Evolutionary conservation across 75 land plant species (phyloP).

Genomic region (Selaginella moellendorffii): DNA sequence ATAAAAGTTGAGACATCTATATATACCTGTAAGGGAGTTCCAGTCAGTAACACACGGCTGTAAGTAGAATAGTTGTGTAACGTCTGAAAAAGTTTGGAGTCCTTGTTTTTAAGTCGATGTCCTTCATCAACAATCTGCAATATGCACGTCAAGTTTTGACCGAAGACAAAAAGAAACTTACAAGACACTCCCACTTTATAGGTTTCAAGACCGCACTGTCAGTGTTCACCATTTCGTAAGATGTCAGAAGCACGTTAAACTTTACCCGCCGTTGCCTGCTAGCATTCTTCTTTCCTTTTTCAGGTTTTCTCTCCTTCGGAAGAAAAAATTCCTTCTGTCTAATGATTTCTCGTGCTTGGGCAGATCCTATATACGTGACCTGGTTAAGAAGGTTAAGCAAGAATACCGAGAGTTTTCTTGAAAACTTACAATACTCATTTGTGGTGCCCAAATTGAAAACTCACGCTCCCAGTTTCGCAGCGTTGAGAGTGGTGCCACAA

Average conservation of each 20-base stretch:
- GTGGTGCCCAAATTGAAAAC: conserved; percentile 97
- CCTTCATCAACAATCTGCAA: conserved; percentile 99
- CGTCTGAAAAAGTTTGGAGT: conserved; percentile 83
- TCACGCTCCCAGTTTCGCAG: conserved; percentile 98
- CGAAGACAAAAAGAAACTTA: too few relatives aligned
- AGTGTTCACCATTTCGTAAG: conserved; percentile 91
- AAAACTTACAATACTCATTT: conserved; percentile 96
- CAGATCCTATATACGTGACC: conserved; percentile 90
- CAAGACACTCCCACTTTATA: conserved; percentile 90
- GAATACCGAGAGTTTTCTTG: too few relatives aligned
- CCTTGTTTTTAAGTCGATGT: conserved; percentile 95
- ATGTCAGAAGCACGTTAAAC: conserved; percentile 92
- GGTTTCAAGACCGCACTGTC: conserved; percentile 56
- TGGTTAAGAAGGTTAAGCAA: conserved; percentile 17
- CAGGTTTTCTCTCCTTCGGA: conserved; percentile 40
- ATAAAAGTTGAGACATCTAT: too few relatives aligned
- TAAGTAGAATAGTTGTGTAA: conserved; percentile 48
- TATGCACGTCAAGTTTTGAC: not conserved
- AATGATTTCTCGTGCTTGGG: conserved; percentile 68
- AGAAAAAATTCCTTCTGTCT: conserved; percentile 72
- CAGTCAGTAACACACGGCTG: conserved; percentile 83
- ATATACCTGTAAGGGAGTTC: conserved; percentile 98
- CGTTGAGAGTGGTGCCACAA: conserved; percentile 91
- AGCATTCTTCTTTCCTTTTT: too few relatives aligned
- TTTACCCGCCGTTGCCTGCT: conserved; percentile 73